Base-by-base conservation (phyloP, 2,329 filamentous ascomycete species). In the Pseudogymnoascus sp. region DNA sequence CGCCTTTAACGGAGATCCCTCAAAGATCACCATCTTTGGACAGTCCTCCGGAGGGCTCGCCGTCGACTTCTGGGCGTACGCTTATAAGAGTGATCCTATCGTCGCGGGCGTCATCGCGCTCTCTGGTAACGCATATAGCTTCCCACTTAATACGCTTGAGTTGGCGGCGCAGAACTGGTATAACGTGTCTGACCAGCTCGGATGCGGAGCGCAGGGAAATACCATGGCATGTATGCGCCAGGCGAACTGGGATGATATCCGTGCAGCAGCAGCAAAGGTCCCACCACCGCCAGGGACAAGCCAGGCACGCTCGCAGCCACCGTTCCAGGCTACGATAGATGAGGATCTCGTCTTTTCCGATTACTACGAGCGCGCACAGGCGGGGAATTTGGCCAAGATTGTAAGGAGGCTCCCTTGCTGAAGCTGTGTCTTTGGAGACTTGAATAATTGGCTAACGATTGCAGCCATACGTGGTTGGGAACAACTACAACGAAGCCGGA, bases 1-100 rank as follows among this genome's bases (percentile, higher is more conserved):
- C 4, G 70, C 76, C 1, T 85, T 86, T 63, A 81, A 82, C 0
- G 82, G 83, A 6, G 77, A 85, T 59, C 75, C 76, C 0, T 66
- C 70, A 1, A 76, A 79, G 10, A 79, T 86, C 0, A 83, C 81
- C 0, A 77, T 85, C 16, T 79, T 79, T 65, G 83, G 84, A 0
- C 80, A 83, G 64, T 81, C 78, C 11, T 81, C 83, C 0, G 83
- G 83, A 1, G 82, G 74, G 1, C 80, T 44, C 38, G 24, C 47
- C 40, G 40, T 44, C 33, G 35, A 65, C 26, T 56, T 56, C 50
- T 56, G 50, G 50, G 50, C 63, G 19, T 71, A 67, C 59, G 67
- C 69, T 16, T 68, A 66, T 50, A 40, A 63, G 4, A 33, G 62
- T 13, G 67, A 71, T 61, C 66, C 69, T 1, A 70, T 68, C 29